These are phyloP conservation scores for Lepidium campestre DNA, from an alignment of 441 rosid genomes.

Conservation along the genomic window DNA sequence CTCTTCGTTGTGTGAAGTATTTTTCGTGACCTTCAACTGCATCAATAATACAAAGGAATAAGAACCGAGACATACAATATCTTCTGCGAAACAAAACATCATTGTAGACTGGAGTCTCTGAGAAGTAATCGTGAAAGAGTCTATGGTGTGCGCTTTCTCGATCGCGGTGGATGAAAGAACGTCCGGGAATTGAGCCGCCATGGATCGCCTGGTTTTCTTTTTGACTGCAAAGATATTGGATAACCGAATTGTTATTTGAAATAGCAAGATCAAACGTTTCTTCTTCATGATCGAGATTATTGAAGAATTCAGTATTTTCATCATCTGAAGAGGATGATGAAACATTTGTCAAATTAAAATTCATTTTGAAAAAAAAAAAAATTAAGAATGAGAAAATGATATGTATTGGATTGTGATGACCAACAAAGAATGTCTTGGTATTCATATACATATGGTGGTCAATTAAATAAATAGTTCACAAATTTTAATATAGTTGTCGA, in stretches of 20 bases:
- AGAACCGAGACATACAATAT: not conserved
- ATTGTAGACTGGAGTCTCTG: not conserved
- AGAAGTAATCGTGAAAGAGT: not conserved
- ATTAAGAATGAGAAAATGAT: no score
- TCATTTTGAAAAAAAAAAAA: no score
- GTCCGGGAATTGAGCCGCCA: not conserved
- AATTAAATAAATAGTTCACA: no score
- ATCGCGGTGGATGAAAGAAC: not conserved
- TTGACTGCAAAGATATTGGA: no score
- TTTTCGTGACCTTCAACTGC: not conserved
- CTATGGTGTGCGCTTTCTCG: not conserved
- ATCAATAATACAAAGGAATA: not conserved
- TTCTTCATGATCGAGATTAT: no score
- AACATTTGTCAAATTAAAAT: not conserved
- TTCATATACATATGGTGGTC: no score
- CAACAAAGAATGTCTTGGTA: no score
- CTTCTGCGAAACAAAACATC: not conserved
- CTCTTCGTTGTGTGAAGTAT: not conserved
- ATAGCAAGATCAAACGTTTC: no score
- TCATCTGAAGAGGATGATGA: not conserved
- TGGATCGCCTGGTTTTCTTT: not conserved
- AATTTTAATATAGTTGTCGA: no score
- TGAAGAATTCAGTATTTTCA: no score
- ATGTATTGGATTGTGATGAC: no score
- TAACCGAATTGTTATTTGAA: not conserved